Percentiles rank a stretch among this genome's conserved stretches.
phyloP scores from a whole-genome alignment of 83 land plant species.

The Thuja plicata region DNA sequence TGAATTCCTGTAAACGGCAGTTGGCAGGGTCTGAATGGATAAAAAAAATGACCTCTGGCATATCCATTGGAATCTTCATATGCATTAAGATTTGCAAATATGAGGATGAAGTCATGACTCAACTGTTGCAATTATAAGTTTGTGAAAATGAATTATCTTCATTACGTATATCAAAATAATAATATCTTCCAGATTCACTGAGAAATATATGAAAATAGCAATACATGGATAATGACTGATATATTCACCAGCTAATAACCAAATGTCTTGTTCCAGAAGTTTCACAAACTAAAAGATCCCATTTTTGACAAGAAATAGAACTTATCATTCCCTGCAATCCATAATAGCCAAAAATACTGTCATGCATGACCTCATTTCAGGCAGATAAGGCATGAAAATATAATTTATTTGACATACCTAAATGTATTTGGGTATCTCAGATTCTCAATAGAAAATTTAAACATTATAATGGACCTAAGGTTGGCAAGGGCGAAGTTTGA shows the following conservation, averaged over 20 bases:
- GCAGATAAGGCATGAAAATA: background rate
- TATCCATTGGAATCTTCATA: background rate
- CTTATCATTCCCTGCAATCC: background rate
- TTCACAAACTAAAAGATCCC: background rate
- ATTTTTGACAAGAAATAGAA: background rate
- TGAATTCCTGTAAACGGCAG: background rate
- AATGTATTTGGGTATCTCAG: background rate
- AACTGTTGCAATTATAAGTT: background rate
- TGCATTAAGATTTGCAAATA: background rate
- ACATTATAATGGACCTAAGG: background rate
- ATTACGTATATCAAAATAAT: background rate
- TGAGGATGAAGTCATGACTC: background rate
- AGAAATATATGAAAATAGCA: background rate
- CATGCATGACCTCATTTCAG: background rate
- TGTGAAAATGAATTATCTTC: background rate
- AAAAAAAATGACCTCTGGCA: background rate
- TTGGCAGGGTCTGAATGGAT: background rate
- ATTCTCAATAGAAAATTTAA: background rate
- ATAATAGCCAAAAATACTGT: background rate
- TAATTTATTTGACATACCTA: background rate
- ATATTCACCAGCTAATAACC: background rate
- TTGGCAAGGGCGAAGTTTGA: background rate
- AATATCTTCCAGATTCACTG: background rate
- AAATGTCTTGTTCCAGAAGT: background rate
- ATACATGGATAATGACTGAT: background rate